Evolutionary conservation across 73 alveolate genomes (phyloP), one percentile per base, ranked within the genome.

Genomic region (Paramecium tetraurelia): DNA sequence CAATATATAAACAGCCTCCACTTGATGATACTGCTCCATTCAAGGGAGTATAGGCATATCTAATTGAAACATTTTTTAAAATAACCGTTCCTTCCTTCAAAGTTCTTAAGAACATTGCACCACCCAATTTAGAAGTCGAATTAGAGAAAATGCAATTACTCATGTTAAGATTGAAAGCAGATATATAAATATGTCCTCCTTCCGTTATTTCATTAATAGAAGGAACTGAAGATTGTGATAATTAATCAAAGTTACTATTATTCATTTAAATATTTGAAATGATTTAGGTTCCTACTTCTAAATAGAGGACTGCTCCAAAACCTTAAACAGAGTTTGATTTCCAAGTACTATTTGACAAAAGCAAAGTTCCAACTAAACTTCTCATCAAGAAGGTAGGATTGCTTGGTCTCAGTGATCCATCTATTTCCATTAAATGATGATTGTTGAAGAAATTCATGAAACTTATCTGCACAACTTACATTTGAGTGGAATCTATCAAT

Each of bases 1-100:
- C 90, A 14, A 80, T 18, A 80, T 44, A 80, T 48, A 80, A 24
- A 44, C 90, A 80, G 0, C 90, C 90, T 80, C 90, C 90, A 10
- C 75, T 44, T 14, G 76, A 41, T 80, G 12, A 27, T 6, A 80
- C 76, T 31, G 76, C 24, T 24, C 90, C 90, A 80, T 80, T 20
- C 6, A 80, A 22, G n/a, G 90, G 90, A 21, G 90, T 80, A 31
- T 11, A 41, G 8, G 77, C 90, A 80, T 80, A 24, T 43, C 7
- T 5, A 41, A 80, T 44, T 18, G 48, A 1, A 80, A 35, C 46
- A 48, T 80, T 80, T 11, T 20, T n/a, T 9, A 44, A 14, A 20
- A 1, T 5, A n/a, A n/a, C 46, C 1, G 7, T 20, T 12, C 90
- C 90, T 43, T 80, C 70, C 24, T 48, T 80, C 10, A 48, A 40